Evolutionary conservation across 2,329 filamentous ascomycete genomes (phyloP).

Genomic region (Cercospora janseana): DNA sequence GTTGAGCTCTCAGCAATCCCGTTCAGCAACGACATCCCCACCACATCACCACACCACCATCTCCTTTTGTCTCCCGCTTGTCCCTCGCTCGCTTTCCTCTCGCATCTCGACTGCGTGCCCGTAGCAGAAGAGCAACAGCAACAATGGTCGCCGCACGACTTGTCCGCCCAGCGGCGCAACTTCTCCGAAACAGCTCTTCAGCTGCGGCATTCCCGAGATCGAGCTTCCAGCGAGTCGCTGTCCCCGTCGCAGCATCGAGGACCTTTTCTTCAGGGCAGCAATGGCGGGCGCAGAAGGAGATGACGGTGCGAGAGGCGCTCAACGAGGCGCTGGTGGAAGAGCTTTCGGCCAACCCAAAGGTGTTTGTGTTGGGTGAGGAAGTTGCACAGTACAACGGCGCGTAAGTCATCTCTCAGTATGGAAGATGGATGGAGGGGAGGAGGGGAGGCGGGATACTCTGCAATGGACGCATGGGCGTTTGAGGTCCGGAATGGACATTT

Average conservation of each 20-base stretch:
- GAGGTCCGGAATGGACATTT: no score
- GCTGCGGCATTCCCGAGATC: conserved; percentile 52
- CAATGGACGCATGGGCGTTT: no score
- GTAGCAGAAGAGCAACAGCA: neutral
- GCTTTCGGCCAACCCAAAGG: conserved; percentile 89
- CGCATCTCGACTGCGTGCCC: neutral
- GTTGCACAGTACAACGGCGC: conserved; percentile 99
- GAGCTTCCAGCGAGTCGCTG: conserved; percentile 51
- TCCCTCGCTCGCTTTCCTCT: neutral
- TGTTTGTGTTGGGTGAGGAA: conserved; percentile 95
- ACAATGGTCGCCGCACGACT: conserved; percentile 60
- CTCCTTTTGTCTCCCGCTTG: neutral
- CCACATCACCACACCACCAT: neutral
- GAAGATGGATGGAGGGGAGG: neutral
- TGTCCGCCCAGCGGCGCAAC: conserved; percentile 62
- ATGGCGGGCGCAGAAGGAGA: conserved; percentile 62
- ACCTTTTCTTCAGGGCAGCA: conserved; percentile 60
- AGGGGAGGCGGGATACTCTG: neutral
- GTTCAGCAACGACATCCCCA: neutral
- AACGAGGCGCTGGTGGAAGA: conserved; percentile 98
- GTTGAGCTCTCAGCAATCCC: conserved; percentile 7
- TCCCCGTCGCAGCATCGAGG: conserved; percentile 49
- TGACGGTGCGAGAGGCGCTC: conserved; percentile 93
- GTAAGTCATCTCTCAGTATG: conserved; percentile 44
- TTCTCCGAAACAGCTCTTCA: conserved; percentile 58